phyloP scores from a whole-genome alignment of 495 filamentous ascomycete species.

The Neurospora sublineolata region DNA sequence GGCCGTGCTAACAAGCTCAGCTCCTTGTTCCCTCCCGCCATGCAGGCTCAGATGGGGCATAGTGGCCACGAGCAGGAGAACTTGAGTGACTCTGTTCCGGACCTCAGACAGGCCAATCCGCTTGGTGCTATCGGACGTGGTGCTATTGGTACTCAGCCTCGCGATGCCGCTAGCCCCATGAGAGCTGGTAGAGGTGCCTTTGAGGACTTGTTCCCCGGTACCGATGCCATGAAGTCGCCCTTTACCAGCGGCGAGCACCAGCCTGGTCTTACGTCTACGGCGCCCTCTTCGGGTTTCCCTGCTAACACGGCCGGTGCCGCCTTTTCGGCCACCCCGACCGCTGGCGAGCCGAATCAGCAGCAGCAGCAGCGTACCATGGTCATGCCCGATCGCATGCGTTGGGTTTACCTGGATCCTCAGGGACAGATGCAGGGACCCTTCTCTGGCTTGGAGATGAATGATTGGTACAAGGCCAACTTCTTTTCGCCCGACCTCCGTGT shows the following conservation, averaged over 20 bases:
- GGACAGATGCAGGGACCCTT: slow-evolving; percentile 87
- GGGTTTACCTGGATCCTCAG: slow-evolving; percentile 94
- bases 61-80: slow-evolving; percentile 44
- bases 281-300: slow-evolving; percentile 22
- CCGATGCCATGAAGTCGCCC: slow-evolving; percentile 24
- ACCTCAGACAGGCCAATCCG: slow-evolving; percentile 37
- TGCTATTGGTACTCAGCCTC: slow-evolving; percentile 32
- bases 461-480: slow-evolving; percentile 98
- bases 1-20: slow-evolving; percentile 73
- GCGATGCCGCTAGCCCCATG: slow-evolving; percentile 55
- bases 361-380: slow-evolving; percentile 81
- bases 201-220: slow-evolving; percentile 38
- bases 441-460: slow-evolving; percentile 96
- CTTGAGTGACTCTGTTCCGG: slow-evolving; percentile 38
- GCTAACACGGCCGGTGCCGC: slow-evolving; percentile 23
- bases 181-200: slow-evolving; percentile 44
- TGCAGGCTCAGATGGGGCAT: slow-evolving; percentile 85
- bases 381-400: slow-evolving; percentile 98
- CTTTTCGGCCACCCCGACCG: slow-evolving; percentile 23
- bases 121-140: slow-evolving; percentile 45
- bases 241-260: slow-evolving; percentile 24
- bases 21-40: slow-evolving; percentile 72
- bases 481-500: slow-evolving; percentile 90
- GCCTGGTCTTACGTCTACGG: slow-evolving; percentile 21
- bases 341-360: slow-evolving; percentile 48